Conservation (phyloP, 2,329 filamentous ascomycete genomes). For the Neofusicoccum parvum region DNA sequence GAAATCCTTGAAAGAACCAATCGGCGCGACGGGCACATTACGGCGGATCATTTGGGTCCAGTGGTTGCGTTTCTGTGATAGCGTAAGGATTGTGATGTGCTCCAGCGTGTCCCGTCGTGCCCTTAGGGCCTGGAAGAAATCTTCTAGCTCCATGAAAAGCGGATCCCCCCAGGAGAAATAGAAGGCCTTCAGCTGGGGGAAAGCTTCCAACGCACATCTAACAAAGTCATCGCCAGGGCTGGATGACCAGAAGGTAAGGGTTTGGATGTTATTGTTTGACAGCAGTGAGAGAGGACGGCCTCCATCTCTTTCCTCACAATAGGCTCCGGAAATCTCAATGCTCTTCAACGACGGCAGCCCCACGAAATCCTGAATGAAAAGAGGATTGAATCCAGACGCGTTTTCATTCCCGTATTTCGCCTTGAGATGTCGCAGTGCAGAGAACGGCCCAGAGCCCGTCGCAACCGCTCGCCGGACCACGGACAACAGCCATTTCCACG, state of each 20-base stretch:
- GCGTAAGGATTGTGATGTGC: background rate
- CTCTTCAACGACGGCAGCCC: background rate
- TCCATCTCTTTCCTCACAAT: background rate
- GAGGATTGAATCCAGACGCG: background rate
- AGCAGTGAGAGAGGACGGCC: background rate
- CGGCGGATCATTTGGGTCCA: background rate
- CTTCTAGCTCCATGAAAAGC: too few species aligned
- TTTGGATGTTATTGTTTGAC: background rate
- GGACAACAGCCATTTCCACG: background rate
- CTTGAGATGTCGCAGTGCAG: background rate
- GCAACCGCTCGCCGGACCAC: background rate
- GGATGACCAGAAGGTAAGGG: background rate
- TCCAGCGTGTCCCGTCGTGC: background rate
- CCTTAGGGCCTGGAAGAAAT: background rate
- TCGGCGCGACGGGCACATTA: background rate
- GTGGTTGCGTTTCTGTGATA: background rate
- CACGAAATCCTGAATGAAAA: slow-evolving; percentile 1
- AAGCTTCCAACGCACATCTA: background rate
- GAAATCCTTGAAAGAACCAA: slow-evolving; percentile 1
- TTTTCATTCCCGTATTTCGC: slow-evolving; percentile 4
- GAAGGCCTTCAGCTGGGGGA: background rate
- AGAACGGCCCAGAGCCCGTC: background rate
- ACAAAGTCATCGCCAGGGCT: background rate
- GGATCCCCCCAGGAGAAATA: background rate
- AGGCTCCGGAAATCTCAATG: background rate